Conservation (phyloP, 176 grass and related monocot species). For the Ampelocalamus luodianensis region DNA sequence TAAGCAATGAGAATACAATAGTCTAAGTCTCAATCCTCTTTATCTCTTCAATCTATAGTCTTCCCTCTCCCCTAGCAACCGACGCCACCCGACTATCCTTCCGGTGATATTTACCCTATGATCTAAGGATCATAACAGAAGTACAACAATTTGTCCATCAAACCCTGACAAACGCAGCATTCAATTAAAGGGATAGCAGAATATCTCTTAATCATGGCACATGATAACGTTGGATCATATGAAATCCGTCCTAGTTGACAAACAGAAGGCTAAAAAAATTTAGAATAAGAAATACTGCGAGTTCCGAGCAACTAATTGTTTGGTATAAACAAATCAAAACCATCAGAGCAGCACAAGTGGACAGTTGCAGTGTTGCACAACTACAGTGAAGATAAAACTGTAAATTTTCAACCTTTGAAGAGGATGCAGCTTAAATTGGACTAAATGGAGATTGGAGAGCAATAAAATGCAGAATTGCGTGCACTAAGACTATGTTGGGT, state of each 20-base stretch:
- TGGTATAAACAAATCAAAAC: conserved; percentile 6
- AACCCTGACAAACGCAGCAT: neutral
- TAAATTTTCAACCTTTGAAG: neutral
- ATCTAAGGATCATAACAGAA: too few relatives aligned
- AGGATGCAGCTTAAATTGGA: conserved; percentile 35
- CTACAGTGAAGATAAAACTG: neutral
- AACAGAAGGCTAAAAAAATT: neutral
- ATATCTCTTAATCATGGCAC: conserved; percentile 18
- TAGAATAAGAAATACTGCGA: conserved; percentile 24
- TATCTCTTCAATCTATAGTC: too few relatives aligned
- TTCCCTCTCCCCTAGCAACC: too few relatives aligned
- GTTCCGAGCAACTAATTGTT: neutral
- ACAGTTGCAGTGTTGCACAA: neutral
- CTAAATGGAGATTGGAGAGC: neutral
- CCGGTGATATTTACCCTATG: too few relatives aligned
- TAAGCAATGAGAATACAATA: too few relatives aligned
- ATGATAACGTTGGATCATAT: conserved; percentile 23
- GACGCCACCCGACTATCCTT: too few relatives aligned
- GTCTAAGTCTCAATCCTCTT: too few relatives aligned
- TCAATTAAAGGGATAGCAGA: conserved; percentile 14
- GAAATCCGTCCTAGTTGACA: conserved; percentile 31
- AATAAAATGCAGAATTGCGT: neutral
- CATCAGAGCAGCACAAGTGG: conserved; percentile 6
- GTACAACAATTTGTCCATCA: conserved; percentile 18
- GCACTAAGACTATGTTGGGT: conserved; percentile 13